Percentiles rank a stretch among this genome's conserved stretches.
These are phyloP conservation scores for Elsinoe batatas DNA, from an alignment of 2,329 filamentous ascomycete genomes.

Conservation along the genomic window DNA sequence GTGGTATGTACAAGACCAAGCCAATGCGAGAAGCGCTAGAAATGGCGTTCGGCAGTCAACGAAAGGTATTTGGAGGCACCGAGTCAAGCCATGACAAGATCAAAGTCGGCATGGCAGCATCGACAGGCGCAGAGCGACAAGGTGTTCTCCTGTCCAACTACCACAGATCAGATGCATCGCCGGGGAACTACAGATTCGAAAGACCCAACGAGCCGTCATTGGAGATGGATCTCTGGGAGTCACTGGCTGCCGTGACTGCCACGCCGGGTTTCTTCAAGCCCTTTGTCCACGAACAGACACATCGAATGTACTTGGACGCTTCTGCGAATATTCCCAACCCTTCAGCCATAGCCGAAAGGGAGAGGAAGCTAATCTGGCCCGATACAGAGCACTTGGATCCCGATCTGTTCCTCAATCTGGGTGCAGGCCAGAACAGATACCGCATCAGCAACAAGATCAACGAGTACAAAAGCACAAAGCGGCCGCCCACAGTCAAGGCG, in stretches of 20 bases:
- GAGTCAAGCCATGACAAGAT: constrained; percentile 14
- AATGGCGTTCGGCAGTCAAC: constrained; percentile 28
- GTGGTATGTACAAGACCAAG: constrained; percentile 26
- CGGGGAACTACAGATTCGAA: constrained; percentile 31
- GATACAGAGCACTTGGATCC: constrained; percentile 22
- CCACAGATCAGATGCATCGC: constrained; percentile 26
- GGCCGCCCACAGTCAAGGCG: neutral
- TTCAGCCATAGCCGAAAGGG: constrained; percentile 40
- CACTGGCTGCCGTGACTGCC: constrained; percentile 42
- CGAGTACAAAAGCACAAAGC: neutral
- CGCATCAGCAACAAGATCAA: constrained; percentile 1
- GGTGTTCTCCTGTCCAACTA: constrained; percentile 39
- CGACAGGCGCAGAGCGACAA: constrained; percentile 30
- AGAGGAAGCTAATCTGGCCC: constrained; percentile 29
- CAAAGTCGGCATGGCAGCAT: constrained; percentile 37
- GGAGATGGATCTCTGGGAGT: constrained; percentile 43
- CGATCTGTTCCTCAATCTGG: constrained; percentile 28
- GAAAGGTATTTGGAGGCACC: constrained; percentile 30
- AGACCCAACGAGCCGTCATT: constrained; percentile 29
- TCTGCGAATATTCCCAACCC: constrained; percentile 44
- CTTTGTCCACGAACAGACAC: constrained; percentile 40
- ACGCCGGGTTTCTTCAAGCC: constrained; percentile 43
- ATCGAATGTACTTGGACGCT: constrained; percentile 41
- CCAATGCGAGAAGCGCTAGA: constrained; percentile 29
- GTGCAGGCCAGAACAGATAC: constrained; percentile 26